phyloP scores from a whole-genome alignment of 208 protist species.

The Leishmania mexicana region DNA sequence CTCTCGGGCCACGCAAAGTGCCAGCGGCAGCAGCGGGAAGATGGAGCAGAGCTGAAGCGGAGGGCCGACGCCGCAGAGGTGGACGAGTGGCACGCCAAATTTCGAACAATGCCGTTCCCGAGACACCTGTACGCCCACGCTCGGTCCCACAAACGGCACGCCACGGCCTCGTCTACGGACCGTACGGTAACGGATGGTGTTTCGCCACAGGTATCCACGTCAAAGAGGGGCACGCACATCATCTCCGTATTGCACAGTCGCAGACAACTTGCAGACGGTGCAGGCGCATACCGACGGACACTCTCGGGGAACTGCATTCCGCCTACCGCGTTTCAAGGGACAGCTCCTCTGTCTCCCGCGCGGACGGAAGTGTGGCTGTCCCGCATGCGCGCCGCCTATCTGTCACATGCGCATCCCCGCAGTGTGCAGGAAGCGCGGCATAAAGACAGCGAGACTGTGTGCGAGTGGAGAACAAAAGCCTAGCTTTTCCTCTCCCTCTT shows the following conservation, averaged over 20 bases:
- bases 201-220: background rate
- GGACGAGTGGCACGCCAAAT: slow-evolving; percentile 1
- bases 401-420: background rate
- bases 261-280: background rate
- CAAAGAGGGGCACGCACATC: background rate
- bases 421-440: background rate
- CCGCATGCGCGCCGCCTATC: background rate
- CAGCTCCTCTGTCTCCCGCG: background rate
- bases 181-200: too few species aligned
- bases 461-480: background rate
- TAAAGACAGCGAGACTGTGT: too few species aligned
- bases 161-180: background rate
- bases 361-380: background rate
- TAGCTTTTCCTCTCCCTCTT: background rate
- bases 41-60: background rate
- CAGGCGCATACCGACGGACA: background rate
- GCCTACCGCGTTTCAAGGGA: background rate
- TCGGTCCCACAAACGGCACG: background rate
- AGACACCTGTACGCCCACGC: background rate
- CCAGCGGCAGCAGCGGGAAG: slow-evolving; percentile 5
- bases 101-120: background rate
- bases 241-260: background rate
- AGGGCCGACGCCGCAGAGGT: background rate
- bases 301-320: background rate
- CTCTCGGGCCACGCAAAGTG: slow-evolving; percentile 24